These are phyloP conservation scores for Papiliotrema fonsecae DNA, from an alignment of 1,284 basidiomycete genomes.

Conservation along the genomic window DNA sequence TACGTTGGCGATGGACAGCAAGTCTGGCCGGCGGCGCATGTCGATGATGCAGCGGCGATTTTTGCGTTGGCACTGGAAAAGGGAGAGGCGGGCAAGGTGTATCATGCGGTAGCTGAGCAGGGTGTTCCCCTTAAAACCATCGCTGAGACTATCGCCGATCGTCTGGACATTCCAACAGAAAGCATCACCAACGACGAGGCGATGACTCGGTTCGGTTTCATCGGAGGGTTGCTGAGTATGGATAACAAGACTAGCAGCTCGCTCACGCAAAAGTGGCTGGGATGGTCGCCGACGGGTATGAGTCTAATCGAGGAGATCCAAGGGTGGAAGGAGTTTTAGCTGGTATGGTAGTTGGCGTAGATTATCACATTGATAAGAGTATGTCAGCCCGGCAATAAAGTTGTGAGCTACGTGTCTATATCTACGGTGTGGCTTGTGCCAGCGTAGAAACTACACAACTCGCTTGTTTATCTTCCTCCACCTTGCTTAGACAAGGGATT, in stretches of 20 bases:
- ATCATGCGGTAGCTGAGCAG: conserved; percentile 21
- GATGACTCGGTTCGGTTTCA: conserved; percentile 13
- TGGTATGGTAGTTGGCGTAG: too few relatives aligned
- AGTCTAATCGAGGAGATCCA: too few relatives aligned
- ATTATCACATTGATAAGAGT: too few relatives aligned
- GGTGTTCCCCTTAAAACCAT: conserved; percentile 15
- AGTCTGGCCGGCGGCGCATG: conserved; percentile 19
- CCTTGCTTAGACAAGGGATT: too few relatives aligned
- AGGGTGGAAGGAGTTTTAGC: too few relatives aligned
- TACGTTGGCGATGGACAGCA: conserved; percentile 17
- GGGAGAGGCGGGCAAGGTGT: conserved; percentile 8
- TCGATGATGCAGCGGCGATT: conserved; percentile 23
- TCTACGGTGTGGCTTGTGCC: too few relatives aligned
- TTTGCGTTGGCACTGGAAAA: conserved; percentile 26
- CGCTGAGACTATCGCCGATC: conserved; percentile 16
- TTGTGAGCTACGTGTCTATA: too few relatives aligned
- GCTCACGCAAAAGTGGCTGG: too few relatives aligned
- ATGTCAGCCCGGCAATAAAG: too few relatives aligned
- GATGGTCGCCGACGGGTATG: too few relatives aligned
- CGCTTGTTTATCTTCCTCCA: too few relatives aligned
- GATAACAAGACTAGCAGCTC: not conserved
- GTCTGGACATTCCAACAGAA: conserved; percentile 10
- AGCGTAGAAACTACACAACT: too few relatives aligned
- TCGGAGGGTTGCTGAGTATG: not conserved
- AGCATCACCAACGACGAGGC: conserved; percentile 12